Percentiles rank a stretch among this genome's conserved stretches.
Evolutionary conservation across 345 rosid species (phyloP).

Genomic region (Acer negundo): DNA sequence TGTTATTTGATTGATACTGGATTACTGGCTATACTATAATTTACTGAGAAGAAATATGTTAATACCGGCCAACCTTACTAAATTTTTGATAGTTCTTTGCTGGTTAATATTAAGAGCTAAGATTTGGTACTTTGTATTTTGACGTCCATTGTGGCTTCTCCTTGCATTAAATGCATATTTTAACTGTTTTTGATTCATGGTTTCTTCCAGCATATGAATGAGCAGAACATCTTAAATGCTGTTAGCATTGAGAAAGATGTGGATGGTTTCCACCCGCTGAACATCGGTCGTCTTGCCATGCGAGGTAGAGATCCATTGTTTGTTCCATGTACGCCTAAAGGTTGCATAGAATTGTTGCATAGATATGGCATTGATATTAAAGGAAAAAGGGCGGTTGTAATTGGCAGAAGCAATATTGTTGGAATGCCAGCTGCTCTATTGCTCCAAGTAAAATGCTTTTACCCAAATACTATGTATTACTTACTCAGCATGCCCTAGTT

Average conservation of each 20-base stretch:
- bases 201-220: constrained; percentile 71
- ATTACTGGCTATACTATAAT: neutral
- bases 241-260: constrained; percentile 84
- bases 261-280: constrained; percentile 87
- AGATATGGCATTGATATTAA: constrained; percentile 70
- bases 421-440: constrained; percentile 93
- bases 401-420: constrained; percentile 92
- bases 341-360: constrained; percentile 81
- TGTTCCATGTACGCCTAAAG: constrained; percentile 90
- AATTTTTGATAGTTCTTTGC: neutral
- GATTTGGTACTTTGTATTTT: neutral
- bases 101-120: neutral
- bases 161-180: neutral
- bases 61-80: neutral
- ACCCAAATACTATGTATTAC: constrained; percentile 3
- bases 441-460: constrained; percentile 55
- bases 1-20: no score
- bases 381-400: constrained; percentile 84
- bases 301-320: constrained; percentile 83
- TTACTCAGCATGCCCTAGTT: neutral
- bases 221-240: constrained; percentile 70
- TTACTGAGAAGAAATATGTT: neutral
- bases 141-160: neutral
- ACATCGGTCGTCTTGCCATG: constrained; percentile 87
- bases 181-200: neutral